phyloP scores from a whole-genome alignment of 1,284 basidiomycete genomes.

The Ceratobasidium sp. region DNA sequence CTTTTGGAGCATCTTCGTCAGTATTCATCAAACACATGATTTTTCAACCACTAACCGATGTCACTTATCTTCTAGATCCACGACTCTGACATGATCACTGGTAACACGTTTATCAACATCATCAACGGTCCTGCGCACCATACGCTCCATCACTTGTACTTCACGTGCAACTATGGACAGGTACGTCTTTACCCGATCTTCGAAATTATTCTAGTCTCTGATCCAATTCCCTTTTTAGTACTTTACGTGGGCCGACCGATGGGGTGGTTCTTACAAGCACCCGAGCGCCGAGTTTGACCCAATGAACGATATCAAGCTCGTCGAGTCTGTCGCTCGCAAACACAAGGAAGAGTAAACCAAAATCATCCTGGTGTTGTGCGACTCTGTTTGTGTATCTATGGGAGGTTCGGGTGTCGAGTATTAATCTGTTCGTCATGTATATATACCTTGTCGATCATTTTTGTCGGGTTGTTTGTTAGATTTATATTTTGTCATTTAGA shows the following conservation, averaged over 20 bases:
- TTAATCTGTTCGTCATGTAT: slow-evolving; percentile 5
- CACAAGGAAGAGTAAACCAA: slow-evolving; percentile 9
- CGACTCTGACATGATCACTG: slow-evolving; percentile 99
- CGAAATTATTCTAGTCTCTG: not conserved
- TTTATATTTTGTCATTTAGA: not conserved
- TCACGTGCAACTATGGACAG: slow-evolving; percentile 95
- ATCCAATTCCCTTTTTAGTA: slow-evolving; percentile 58
- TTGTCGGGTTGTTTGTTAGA: not conserved
- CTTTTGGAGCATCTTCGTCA: slow-evolving; percentile 87
- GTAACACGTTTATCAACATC: slow-evolving; percentile 85
- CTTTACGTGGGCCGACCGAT: slow-evolving; percentile 94
- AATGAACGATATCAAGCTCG: slow-evolving; percentile 66
- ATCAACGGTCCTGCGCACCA: slow-evolving; percentile 99
- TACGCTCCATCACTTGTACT: slow-evolving; percentile 94
- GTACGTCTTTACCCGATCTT: slow-evolving; percentile 47
- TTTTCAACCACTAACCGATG: not conserved
- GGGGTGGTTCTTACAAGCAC: slow-evolving; percentile 85
- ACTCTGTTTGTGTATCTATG: not conserved
- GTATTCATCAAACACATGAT: slow-evolving; percentile 41
- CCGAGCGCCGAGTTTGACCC: slow-evolving; percentile 88
- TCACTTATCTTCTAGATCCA: slow-evolving; percentile 71
- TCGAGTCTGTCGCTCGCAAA: slow-evolving; percentile 29
- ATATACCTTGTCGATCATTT: not conserved
- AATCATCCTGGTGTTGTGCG: too few relatives aligned
- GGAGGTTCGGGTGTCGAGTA: not conserved